Conservation (phyloP, 495 filamentous ascomycete species). For the Neurospora sp. region DNA sequence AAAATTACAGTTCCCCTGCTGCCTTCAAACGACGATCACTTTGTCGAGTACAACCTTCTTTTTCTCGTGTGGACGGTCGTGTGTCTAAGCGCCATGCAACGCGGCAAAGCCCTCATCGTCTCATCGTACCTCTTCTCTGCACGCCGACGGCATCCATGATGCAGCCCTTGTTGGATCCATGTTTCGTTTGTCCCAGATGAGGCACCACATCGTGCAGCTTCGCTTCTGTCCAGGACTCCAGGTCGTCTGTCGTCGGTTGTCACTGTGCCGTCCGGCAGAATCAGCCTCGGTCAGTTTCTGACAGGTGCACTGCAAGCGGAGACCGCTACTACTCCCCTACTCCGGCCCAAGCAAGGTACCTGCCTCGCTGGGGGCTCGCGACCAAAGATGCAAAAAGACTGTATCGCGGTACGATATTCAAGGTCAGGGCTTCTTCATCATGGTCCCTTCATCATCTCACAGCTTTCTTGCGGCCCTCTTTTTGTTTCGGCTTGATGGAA, state of each 20-base stretch:
- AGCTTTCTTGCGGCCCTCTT: background rate
- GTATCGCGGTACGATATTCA: background rate
- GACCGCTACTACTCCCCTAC: background rate
- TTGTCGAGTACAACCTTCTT: background rate
- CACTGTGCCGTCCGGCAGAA: background rate
- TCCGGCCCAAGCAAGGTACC: background rate
- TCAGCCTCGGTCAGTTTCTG: background rate
- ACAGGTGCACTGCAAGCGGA: background rate
- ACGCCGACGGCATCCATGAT: background rate
- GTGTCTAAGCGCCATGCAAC: background rate
- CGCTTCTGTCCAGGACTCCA: slow-evolving; percentile 13
- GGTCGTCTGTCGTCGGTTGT: background rate
- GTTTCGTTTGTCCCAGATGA: slow-evolving; percentile 23
- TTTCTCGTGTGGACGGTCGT: background rate
- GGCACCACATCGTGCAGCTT: slow-evolving; percentile 20
- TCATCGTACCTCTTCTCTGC: background rate
- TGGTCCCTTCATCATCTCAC: background rate
- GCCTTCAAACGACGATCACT: background rate
- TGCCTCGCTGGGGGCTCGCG: background rate
- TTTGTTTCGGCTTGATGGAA: background rate
- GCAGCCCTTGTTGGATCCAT: slow-evolving; percentile 4
- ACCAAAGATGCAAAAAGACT: background rate
- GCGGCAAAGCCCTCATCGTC: background rate
- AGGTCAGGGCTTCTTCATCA: background rate
- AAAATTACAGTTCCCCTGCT: background rate